These are phyloP conservation scores for Fusarium irregulare DNA, from an alignment of 2,329 filamentous ascomycete species.

Conservation along the genomic window DNA sequence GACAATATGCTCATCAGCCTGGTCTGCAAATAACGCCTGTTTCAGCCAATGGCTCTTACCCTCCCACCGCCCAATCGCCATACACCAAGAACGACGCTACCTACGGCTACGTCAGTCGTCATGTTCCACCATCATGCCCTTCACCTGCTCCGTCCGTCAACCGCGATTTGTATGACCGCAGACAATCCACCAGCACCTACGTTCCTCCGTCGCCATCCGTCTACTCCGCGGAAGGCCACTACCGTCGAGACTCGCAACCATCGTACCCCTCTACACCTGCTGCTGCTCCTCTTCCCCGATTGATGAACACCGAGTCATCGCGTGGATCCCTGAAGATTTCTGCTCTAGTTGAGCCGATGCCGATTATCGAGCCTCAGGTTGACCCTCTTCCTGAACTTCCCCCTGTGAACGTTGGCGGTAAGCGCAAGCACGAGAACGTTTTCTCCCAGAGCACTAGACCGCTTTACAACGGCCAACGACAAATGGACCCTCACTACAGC, in stretches of 20 bases:
- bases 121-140: slow-evolving; percentile 46
- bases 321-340: slow-evolving; percentile 54
- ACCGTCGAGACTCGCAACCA: slow-evolving; percentile 48
- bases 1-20: slow-evolving; percentile 54
- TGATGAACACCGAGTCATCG: slow-evolving; percentile 40
- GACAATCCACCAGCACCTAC: slow-evolving; percentile 51
- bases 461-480: slow-evolving; percentile 54
- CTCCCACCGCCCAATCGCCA: slow-evolving; percentile 54
- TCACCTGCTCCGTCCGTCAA: slow-evolving; percentile 49
- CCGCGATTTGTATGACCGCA: slow-evolving; percentile 54
- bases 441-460: slow-evolving; percentile 49
- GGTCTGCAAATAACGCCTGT: slow-evolving; percentile 50
- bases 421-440: slow-evolving; percentile 53
- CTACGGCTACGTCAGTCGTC: slow-evolving; percentile 53
- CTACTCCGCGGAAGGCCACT: slow-evolving; percentile 47
- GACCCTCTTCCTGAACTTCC: slow-evolving; percentile 46
- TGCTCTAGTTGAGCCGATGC: slow-evolving; percentile 50
- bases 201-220: slow-evolving; percentile 54
- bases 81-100: slow-evolving; percentile 54
- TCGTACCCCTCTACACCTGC: slow-evolving; percentile 47
- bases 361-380: slow-evolving; percentile 52
- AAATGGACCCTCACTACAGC: slow-evolving; percentile 50
- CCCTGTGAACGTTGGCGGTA: slow-evolving; percentile 47
- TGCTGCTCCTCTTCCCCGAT: slow-evolving; percentile 43
- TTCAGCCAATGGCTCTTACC: slow-evolving; percentile 50